phyloP scores from a whole-genome alignment of 2,329 filamentous ascomycete species.

The Tolypocladium tropicale region DNA sequence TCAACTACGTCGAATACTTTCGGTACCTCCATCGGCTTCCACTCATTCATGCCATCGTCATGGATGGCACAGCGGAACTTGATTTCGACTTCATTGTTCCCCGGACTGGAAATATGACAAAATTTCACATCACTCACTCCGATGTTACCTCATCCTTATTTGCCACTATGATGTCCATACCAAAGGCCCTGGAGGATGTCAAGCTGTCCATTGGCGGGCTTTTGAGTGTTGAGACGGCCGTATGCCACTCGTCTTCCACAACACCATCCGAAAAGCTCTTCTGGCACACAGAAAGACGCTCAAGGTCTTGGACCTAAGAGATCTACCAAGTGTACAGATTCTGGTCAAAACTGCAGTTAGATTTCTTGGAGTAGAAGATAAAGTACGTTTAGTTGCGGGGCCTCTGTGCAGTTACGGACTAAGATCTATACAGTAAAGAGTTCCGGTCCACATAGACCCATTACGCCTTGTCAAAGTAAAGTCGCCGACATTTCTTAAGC shows the following conservation, averaged over 20 bases:
- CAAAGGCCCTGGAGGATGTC: neutral
- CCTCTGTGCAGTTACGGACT: neutral
- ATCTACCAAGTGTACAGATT: no score
- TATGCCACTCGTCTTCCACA: neutral
- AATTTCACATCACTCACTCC: neutral
- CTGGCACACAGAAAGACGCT: neutral
- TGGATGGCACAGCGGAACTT: neutral
- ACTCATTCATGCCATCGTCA: neutral
- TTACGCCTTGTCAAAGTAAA: neutral
- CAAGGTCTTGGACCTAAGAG: neutral
- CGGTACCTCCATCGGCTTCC: neutral
- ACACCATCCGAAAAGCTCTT: neutral
- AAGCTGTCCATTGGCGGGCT: neutral
- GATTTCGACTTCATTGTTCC: neutral
- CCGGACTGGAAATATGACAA: neutral
- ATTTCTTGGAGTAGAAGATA: no score
- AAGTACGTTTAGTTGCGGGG: no score
- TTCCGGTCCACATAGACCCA: neutral
- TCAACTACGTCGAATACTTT: neutral
- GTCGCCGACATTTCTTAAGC: neutral
- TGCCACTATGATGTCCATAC: neutral
- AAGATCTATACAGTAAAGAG: neutral
- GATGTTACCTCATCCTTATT: neutral
- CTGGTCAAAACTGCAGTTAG: no score
- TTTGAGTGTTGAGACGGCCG: neutral